Conservation (phyloP, 768 basidiomycete genomes). For the Clathrus columnatus region DNA sequence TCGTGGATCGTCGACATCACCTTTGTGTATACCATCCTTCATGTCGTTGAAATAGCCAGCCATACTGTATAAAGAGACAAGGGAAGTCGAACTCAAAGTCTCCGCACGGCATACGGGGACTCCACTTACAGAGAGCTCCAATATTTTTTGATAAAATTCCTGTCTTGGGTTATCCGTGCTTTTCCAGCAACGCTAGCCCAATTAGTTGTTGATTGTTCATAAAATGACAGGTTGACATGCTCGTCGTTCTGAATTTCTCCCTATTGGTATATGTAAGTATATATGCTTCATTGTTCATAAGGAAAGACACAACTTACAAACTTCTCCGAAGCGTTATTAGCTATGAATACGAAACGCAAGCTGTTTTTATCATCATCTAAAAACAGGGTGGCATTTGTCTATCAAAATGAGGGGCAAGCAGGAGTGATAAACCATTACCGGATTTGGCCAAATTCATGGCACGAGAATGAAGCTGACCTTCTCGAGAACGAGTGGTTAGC, state of each 20-base stretch:
- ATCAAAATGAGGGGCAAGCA: too few relatives aligned
- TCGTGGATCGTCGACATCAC: conserved; percentile 71
- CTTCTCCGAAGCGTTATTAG: conserved; percentile 65
- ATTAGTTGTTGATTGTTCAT: conserved; percentile 55
- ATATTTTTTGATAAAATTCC: conserved; percentile 51
- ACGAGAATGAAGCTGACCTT: conserved; percentile 68
- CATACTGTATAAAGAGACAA: conserved; percentile 29
- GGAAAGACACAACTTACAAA: conserved; percentile 23
- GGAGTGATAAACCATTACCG: conserved; percentile 9
- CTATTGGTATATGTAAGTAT: background rate
- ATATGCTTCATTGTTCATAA: background rate
- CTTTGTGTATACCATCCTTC: conserved; percentile 76
- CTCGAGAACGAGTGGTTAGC: conserved; percentile 62
- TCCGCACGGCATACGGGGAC: too few relatives aligned
- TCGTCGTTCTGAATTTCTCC: conserved; percentile 68
- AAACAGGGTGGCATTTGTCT: background rate
- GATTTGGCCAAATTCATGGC: conserved; percentile 65
- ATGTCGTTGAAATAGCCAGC: conserved; percentile 82
- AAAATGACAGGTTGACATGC: conserved; percentile 76
- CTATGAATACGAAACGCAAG: conserved; percentile 51
- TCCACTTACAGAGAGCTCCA: conserved; percentile 40
- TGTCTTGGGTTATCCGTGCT: conserved; percentile 57
- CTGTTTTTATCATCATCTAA: conserved; percentile 2
- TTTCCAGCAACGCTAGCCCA: conserved; percentile 78
- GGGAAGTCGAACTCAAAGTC: background rate